Evolutionary conservation across 441 rosid genomes (phyloP).

Genomic region (Syzygium malaccense): DNA sequence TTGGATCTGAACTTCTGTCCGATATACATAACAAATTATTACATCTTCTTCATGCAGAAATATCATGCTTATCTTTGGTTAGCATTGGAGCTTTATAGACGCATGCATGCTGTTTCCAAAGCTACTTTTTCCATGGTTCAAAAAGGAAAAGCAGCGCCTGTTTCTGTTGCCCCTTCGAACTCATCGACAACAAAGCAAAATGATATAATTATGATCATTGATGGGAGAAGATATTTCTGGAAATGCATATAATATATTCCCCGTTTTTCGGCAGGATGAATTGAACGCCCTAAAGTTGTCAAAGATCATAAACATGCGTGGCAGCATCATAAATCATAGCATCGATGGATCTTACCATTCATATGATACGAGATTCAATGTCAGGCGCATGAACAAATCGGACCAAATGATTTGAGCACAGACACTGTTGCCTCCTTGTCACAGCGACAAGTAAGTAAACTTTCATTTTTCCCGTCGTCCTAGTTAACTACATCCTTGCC

Average conservation of each 20-base stretch:
- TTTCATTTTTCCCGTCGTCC: neutral
- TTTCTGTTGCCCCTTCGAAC: neutral
- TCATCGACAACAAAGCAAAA: neutral
- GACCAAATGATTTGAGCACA: neutral
- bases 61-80: neutral
- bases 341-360: neutral
- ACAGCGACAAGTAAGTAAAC: neutral
- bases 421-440: constrained; percentile 3
- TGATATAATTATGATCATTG: neutral
- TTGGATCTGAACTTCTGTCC: neutral
- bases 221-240: neutral
- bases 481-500: neutral
- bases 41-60: neutral
- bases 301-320: neutral
- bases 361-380: neutral
- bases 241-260: neutral
- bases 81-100: neutral
- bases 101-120: neutral
- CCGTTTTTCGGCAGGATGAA: neutral
- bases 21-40: neutral
- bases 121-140: neutral
- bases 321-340: neutral
- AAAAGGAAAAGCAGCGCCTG: neutral
- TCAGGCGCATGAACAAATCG: neutral
- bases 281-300: neutral